These are phyloP conservation scores for Pseudozyma flocculosa DNA, from an alignment of 1,284 basidiomycete genomes.

Conservation along the genomic window DNA sequence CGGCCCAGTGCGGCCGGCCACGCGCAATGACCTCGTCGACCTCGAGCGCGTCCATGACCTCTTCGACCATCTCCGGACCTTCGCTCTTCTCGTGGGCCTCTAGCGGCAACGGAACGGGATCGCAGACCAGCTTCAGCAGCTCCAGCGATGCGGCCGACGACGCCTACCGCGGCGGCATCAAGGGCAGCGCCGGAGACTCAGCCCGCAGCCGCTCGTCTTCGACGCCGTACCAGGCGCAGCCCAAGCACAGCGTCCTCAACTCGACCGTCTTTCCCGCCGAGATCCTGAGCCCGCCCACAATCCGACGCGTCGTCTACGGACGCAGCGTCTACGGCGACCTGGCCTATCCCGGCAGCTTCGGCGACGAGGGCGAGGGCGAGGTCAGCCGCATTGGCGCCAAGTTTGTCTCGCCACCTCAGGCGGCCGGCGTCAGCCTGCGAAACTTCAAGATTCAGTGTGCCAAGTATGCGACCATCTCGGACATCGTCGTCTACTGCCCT, in stretches of 20 bases:
- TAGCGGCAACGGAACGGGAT: constrained; percentile 22
- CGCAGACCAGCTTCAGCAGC: constrained; percentile 28
- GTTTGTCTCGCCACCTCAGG: constrained; percentile 35
- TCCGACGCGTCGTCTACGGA: constrained; percentile 20
- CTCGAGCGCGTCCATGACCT: constrained; percentile 35
- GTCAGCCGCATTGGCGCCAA: constrained; percentile 16
- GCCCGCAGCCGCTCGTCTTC: too few relatives aligned
- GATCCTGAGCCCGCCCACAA: constrained; percentile 30
- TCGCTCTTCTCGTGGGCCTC: constrained; percentile 37
- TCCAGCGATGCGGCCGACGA: constrained; percentile 24
- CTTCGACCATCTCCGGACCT: constrained; percentile 25
- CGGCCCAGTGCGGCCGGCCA: not conserved
- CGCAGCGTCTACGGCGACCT: constrained; percentile 15
- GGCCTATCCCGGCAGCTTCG: constrained; percentile 12
- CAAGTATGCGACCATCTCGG: constrained; percentile 83
- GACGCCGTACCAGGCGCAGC: constrained; percentile 28
- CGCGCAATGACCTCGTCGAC: constrained; percentile 12
- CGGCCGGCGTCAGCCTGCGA: constrained; percentile 47
- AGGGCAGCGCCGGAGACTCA: not conserved
- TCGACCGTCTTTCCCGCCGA: constrained; percentile 44
- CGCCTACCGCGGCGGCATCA: not conserved
- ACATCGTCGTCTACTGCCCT: constrained; percentile 76
- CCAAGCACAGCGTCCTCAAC: constrained; percentile 40
- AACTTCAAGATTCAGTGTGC: constrained; percentile 60
- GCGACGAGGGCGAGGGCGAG: constrained; percentile 8